phyloP scores from a whole-genome alignment of 306 rosid genomes.

The Chamaecrista fasciculata region DNA sequence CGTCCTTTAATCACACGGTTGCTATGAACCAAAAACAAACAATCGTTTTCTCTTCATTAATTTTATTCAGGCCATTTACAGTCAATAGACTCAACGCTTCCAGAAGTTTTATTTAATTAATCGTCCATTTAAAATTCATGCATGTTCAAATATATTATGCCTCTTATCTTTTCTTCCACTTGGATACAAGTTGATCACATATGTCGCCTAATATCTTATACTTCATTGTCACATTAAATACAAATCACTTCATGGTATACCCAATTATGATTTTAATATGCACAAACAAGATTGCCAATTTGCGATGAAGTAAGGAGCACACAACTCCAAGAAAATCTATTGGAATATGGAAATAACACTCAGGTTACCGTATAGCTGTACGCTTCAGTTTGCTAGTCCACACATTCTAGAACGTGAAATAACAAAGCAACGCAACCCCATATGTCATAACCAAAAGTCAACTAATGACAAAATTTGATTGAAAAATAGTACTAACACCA shows the following conservation, averaged over 20 bases:
- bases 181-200: neutral
- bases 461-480: too few relatives aligned
- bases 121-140: neutral
- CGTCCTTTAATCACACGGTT: too few relatives aligned
- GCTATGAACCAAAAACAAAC: too few relatives aligned
- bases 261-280: neutral
- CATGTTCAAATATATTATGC: neutral
- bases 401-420: neutral
- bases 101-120: neutral
- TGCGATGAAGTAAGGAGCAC: neutral
- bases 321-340: neutral
- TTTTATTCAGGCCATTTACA: neutral
- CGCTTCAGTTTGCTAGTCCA: neutral
- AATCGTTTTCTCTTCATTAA: constrained; percentile 6
- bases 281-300: neutral
- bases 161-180: neutral
- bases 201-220: neutral
- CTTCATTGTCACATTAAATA: neutral
- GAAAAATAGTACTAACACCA: too few relatives aligned
- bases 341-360: too few relatives aligned
- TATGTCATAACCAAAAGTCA: neutral
- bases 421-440: neutral
- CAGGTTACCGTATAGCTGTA: too few relatives aligned
- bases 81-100: neutral
- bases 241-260: neutral